Evolutionary conservation across 2,329 filamentous ascomycete genomes (phyloP).

Genomic region (Arthrinium phaeospermum): DNA sequence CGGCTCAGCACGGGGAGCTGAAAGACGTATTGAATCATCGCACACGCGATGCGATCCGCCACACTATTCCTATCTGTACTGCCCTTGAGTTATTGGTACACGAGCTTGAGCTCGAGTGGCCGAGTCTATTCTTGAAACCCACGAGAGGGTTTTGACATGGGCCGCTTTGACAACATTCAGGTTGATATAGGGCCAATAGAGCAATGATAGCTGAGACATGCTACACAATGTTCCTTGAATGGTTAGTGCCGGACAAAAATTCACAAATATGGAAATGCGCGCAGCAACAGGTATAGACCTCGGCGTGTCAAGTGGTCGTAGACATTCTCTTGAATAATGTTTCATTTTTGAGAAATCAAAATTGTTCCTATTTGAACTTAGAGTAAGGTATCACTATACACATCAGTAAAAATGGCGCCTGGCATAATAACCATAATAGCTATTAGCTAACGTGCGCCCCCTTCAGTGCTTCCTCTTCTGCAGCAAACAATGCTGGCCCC

Average conservation of each 20-base stretch:
- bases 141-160: no score
- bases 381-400: neutral
- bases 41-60: no score
- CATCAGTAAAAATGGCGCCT: neutral
- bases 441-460: neutral
- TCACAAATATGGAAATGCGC: no score
- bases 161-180: no score
- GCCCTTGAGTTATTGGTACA: neutral
- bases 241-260: no score
- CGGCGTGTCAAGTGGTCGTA: no score
- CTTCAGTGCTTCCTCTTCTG: slow-evolving; percentile 52
- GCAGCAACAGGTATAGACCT: no score
- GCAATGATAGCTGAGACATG: no score
- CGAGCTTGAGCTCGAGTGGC: neutral
- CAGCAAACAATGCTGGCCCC: slow-evolving; percentile 89
- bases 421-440: neutral
- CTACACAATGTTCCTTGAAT: no score
- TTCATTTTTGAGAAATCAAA: neutral
- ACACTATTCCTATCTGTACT: neutral
- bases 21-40: neutral
- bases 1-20: neutral
- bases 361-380: neutral
- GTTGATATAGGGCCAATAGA: no score
- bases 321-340: neutral
- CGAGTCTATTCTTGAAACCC: neutral